These are phyloP conservation scores for Leccinum olivaceoglutinosum DNA, from an alignment of 1,284 basidiomycete species.

Conservation along the genomic window DNA sequence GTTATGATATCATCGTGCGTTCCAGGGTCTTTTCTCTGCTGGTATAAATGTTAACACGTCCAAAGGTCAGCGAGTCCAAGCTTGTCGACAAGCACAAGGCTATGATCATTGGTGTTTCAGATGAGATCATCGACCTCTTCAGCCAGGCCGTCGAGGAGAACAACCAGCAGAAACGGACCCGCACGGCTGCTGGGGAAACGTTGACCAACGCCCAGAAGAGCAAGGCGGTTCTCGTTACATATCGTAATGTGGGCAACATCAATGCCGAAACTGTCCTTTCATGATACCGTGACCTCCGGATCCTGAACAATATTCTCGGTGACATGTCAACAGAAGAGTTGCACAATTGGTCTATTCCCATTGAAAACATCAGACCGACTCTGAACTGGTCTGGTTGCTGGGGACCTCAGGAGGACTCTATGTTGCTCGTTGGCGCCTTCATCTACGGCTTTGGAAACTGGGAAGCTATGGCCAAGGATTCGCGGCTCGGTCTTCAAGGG, in stretches of 20 bases:
- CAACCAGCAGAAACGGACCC: slow-evolving; percentile 72
- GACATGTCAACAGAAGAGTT: slow-evolving; percentile 57
- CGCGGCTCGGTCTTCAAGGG: slow-evolving; percentile 76
- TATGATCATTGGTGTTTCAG: slow-evolving; percentile 87
- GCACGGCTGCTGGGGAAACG: slow-evolving; percentile 79
- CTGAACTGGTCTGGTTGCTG: slow-evolving; percentile 96
- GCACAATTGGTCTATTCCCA: slow-evolving; percentile 82
- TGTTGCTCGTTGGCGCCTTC: slow-evolving; percentile 91
- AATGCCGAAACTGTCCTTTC: slow-evolving; percentile 97
- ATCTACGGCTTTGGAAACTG: slow-evolving; percentile 95
- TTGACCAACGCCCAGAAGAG: slow-evolving; percentile 84
- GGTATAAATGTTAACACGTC: slow-evolving; percentile 11
- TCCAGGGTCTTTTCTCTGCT: slow-evolving; percentile 4
- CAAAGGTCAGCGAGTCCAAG: slow-evolving; percentile 85
- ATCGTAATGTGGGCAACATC: slow-evolving; percentile 86
- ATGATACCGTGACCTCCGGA: slow-evolving; percentile 84
- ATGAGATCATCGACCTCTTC: slow-evolving; percentile 89
- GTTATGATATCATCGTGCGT: slow-evolving; percentile 89
- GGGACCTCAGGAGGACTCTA: slow-evolving; percentile 90
- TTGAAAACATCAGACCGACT: slow-evolving; percentile 90
- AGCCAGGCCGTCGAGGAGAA: slow-evolving; percentile 81
- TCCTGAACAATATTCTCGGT: slow-evolving; percentile 80
- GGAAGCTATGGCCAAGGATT: slow-evolving; percentile 92
- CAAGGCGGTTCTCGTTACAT: slow-evolving; percentile 92
- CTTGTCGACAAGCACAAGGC: slow-evolving; percentile 92